Evolutionary conservation across 2,329 filamentous ascomycete genomes (phyloP).

Genomic region (Madurella fahalii): DNA sequence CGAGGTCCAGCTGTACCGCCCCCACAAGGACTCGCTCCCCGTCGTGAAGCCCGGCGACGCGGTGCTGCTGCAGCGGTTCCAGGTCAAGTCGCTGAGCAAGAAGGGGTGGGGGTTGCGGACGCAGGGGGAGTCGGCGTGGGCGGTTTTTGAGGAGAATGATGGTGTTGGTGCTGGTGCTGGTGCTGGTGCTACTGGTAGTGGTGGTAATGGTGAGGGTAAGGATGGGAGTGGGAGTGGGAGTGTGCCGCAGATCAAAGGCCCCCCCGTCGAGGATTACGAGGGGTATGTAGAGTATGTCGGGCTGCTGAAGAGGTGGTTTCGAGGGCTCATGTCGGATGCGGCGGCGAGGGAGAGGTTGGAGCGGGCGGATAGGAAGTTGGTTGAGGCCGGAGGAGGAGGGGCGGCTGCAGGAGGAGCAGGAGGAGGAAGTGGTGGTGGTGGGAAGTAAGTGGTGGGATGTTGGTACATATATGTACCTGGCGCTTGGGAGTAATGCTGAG

Average conservation of each 20-base stretch:
- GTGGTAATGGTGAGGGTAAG: background rate
- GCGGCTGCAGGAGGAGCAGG: background rate
- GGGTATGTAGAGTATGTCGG: slow-evolving; percentile 48
- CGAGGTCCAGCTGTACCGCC: slow-evolving; percentile 56
- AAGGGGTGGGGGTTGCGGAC: slow-evolving; percentile 54
- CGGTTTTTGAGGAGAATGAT: slow-evolving; percentile 48
- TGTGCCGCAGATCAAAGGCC: slow-evolving; percentile 53
- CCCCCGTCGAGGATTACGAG: slow-evolving; percentile 53
- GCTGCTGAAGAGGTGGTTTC: slow-evolving; percentile 48
- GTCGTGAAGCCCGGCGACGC: slow-evolving; percentile 53
- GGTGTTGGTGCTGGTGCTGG: too few species aligned
- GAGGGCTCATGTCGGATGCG: slow-evolving; percentile 39
- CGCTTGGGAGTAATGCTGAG: too few species aligned
- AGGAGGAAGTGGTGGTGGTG: background rate
- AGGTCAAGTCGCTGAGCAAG: slow-evolving; percentile 49
- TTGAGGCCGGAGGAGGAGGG: slow-evolving; percentile 9
- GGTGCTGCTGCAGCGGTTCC: slow-evolving; percentile 54
- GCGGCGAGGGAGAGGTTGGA: slow-evolving; percentile 45
- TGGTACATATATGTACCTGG: background rate
- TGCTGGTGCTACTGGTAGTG: too few species aligned
- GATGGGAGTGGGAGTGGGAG: background rate
- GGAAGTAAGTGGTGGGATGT: background rate
- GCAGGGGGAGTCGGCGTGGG: slow-evolving; percentile 57
- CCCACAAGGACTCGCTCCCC: slow-evolving; percentile 55
- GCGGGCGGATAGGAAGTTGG: slow-evolving; percentile 41